phyloP scores from a whole-genome alignment of 2,329 filamentous ascomycete genomes.

The Pyrenophora tritici-repentis region DNA sequence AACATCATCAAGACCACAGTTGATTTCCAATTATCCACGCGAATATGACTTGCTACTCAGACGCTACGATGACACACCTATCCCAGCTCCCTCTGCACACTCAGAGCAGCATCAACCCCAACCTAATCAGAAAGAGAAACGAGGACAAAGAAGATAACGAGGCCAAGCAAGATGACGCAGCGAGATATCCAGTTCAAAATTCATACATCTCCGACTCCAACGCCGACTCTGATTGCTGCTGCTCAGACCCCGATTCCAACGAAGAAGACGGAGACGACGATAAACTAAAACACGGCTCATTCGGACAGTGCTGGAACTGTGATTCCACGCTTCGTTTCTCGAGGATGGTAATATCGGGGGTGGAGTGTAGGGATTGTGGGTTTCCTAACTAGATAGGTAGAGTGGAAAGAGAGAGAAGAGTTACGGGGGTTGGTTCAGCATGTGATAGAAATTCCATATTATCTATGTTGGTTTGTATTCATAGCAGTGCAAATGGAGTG shows the following conservation, averaged over 20 bases:
- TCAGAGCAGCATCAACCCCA: no score
- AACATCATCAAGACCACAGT: no score
- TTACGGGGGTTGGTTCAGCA: background rate
- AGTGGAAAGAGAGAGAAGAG: background rate
- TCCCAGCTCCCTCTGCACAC: no score
- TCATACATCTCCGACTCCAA: background rate
- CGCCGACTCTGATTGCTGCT: background rate
- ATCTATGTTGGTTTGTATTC: no score
- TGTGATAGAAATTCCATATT: no score
- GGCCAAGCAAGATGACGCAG: background rate
- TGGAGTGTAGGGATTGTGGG: constrained; percentile 5
- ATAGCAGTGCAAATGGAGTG: no score
- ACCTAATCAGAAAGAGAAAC: no score
- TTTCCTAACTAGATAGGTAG: constrained; percentile 4
- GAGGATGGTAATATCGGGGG: background rate
- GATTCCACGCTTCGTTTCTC: background rate
- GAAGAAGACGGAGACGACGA: background rate
- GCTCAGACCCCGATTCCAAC: background rate
- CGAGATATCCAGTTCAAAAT: background rate
- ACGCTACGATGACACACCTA: background rate
- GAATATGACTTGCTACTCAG: no score
- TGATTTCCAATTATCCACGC: no score
- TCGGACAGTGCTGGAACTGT: constrained; percentile 14
- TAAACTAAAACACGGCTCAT: background rate
- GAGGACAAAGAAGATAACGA: no score